Percentiles rank a stretch among this genome's conserved stretches.
Conservation (phyloP, 2,329 filamentous ascomycete species). For the Ceratocystis colombiana region DNA sequence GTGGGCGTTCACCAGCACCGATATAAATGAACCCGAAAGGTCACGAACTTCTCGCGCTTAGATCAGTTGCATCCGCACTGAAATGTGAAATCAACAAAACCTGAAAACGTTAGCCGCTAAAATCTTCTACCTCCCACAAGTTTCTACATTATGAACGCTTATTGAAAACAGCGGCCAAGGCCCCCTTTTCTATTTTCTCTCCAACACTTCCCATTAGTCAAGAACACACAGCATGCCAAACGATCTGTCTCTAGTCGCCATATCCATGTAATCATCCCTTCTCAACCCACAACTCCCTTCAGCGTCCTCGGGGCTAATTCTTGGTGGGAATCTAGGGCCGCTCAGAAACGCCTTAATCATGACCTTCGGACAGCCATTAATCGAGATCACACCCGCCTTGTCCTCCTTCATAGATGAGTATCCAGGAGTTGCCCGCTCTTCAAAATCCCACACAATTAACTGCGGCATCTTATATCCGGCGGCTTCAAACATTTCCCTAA, state of each 20-base stretch:
- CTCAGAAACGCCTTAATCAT: conserved; percentile 50
- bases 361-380: conserved; percentile 48
- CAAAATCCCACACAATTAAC: conserved; percentile 53
- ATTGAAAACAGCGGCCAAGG: too few species aligned
- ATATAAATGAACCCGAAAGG: too few species aligned
- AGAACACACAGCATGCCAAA: conserved; percentile 47
- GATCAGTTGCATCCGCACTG: too few species aligned
- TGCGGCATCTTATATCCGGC: conserved; percentile 48
- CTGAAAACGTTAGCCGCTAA: too few species aligned
- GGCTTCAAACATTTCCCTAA: conserved; percentile 29
- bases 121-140: too few species aligned
- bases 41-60: too few species aligned
- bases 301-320: too few species aligned
- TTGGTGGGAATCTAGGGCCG: conserved; percentile 35
- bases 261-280: conserved; percentile 33
- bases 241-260: conserved; percentile 43
- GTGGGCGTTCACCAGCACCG: too few species aligned
- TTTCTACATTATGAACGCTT: too few species aligned
- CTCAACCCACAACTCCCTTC: too few species aligned
- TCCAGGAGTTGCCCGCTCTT: conserved; percentile 26
- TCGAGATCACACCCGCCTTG: conserved; percentile 39
- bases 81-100: too few species aligned
- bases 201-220: conserved; percentile 35
- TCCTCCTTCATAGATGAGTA: conserved; percentile 29
- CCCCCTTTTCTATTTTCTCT: too few species aligned